These are phyloP conservation scores for Blastocystis sp. DNA, from an alignment of 352 stramenopile species.

Conservation along the genomic window DNA sequence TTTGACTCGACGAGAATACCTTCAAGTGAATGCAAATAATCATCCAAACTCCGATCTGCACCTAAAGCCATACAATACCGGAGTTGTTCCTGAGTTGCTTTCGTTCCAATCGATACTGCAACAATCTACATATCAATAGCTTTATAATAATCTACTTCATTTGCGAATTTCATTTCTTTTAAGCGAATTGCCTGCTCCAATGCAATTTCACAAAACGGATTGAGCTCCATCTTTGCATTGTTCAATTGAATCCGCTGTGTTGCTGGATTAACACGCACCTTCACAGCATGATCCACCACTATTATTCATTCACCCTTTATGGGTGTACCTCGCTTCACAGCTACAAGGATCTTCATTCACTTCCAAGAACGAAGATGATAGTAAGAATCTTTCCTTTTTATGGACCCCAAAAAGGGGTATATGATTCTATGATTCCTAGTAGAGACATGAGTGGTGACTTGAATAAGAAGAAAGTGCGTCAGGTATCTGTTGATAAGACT, in stretches of 20 bases:
- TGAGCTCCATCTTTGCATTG: constrained; percentile 99
- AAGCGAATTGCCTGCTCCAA: constrained; percentile 93
- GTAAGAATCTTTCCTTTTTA: neutral
- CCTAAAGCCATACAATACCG: constrained; percentile 85
- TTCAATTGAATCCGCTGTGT: constrained; percentile 83
- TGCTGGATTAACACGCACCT: constrained; percentile 81
- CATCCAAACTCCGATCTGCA: constrained; percentile 53
- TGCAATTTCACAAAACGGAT: constrained; percentile 97
- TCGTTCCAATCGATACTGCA: constrained; percentile 90
- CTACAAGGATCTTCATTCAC: constrained; percentile 83
- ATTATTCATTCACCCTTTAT: neutral
- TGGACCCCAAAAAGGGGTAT: neutral
- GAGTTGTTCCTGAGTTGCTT: constrained; percentile 89
- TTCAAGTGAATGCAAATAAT: neutral
- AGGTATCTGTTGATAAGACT: neutral
- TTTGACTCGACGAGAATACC: constrained; percentile 93
- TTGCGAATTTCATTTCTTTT: constrained; percentile 90
- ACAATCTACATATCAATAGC: constrained; percentile 70
- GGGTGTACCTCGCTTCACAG: constrained; percentile 85
- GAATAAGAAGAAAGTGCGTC: constrained; percentile 35
- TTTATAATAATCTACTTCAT: constrained; percentile 69
- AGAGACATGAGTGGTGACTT: constrained; percentile 9
- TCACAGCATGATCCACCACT: constrained; percentile 88
- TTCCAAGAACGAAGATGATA: neutral
- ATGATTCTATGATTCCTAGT: too few species aligned